A percentile compares a stretch with the other conserved stretches of the same genome.
Evolutionary conservation across 163 green algal genomes (phyloP).

Genomic region (Scenedesmus sp.): DNA sequence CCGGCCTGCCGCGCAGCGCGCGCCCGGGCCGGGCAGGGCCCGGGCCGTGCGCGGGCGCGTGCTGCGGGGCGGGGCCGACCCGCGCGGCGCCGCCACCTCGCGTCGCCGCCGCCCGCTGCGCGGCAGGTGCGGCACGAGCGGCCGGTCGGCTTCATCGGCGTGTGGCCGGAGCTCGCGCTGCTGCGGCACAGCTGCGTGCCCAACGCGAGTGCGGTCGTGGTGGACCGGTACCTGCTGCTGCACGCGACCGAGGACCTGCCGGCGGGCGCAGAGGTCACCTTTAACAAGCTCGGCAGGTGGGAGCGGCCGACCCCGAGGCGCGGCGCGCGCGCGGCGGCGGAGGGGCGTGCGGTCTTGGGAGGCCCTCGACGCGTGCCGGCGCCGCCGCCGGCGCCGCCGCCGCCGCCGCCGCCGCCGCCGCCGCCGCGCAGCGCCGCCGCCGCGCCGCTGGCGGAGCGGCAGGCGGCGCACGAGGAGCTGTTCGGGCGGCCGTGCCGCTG

Average conservation of each 20-base stretch:
- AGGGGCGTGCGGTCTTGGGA: too few species aligned
- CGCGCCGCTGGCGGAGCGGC: constrained; percentile 45
- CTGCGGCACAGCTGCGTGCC: constrained; percentile 57
- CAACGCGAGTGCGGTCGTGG: constrained; percentile 57
- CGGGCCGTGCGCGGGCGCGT: too few species aligned
- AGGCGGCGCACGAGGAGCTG: constrained; percentile 43
- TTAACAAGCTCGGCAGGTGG: constrained; percentile 52
- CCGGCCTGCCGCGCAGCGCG: too few species aligned
- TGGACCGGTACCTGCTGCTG: constrained; percentile 42
- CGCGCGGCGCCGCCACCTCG: too few species aligned
- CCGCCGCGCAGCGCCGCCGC: constrained; percentile 8
- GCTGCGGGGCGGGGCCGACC: neutral
- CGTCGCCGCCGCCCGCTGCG: neutral
- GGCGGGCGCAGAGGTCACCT: constrained; percentile 45
- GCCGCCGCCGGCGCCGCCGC: neutral
- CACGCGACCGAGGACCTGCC: constrained; percentile 46
- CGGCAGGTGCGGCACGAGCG: constrained; percentile 56
- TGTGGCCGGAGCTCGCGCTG: constrained; percentile 62
- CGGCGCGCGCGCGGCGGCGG: too few species aligned
- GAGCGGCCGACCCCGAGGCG: too few species aligned
- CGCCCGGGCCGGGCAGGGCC: too few species aligned
- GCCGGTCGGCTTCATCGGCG: constrained; percentile 53
- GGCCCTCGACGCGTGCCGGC: too few species aligned
- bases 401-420: too few species aligned
- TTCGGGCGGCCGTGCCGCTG: constrained; percentile 33